Base-by-base conservation (phyloP, 2,329 filamentous ascomycete genomes). In the Coniosporium uncinatum region DNA sequence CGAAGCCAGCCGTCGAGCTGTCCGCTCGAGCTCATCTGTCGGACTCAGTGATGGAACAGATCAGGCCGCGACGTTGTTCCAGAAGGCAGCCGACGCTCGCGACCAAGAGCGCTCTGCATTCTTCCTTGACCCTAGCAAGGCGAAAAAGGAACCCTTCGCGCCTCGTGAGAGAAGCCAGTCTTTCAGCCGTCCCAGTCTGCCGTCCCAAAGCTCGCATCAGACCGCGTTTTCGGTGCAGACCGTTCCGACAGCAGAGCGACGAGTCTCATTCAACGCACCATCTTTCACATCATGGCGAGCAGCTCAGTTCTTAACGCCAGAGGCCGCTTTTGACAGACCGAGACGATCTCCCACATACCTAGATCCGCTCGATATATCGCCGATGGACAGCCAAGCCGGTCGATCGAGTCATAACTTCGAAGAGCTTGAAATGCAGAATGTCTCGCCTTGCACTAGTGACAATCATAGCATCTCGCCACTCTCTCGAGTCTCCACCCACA, bases 1-100 rank as follows among this genome's bases (percentile, higher is more conserved):
- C n/a, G n/a, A n/a, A n/a, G n/a, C n/a, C 24, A 8, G 24, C 8
- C 8, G 24, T 8, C 24, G 29, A 49, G 63, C 8, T 65, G 62
- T 39, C 55, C 57, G n/a, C 24, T 29, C 24, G 8, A n/a, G 8
- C 8, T 29, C 24, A 8, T 29, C 24, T 29, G 24, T 29, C 8
- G 24, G 8, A 8, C 24, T 29, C 24, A n/a, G 24, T n/a, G 24
- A 29, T 29, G 24, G 24, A 8, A 8, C 8, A 8, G 33, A 35
- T 17, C 14, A 35, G 18, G 33, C 33, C 6, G 14, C 33, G 11
- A 35, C 8, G 14, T 17, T 35, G 11, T 35, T 35, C 18, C 11
- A 8, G 11, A 35, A 35, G 18, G 33, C 33, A 8, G 14, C 18
- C 6, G 33, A 16, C 6, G 33, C 33, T 11, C 14, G 18, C 6